Conservation (phyloP, 306 rosid genomes). For the Casuarina equisetifolia region DNA sequence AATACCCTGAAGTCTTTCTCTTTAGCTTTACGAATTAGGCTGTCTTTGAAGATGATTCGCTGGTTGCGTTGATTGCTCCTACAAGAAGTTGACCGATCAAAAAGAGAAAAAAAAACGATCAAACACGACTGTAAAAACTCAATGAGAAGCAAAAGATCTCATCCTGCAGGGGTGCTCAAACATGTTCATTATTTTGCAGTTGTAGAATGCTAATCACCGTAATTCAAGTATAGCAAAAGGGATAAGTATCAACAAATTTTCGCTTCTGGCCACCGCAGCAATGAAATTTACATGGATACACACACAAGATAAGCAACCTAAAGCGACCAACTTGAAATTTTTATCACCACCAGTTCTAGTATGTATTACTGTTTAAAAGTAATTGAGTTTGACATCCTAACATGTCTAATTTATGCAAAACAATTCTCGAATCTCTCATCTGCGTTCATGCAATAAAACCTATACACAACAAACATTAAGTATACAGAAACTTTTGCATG, state of each 20-base stretch:
- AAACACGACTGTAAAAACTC: background rate
- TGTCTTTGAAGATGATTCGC: background rate
- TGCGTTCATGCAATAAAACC: background rate
- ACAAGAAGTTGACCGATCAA: background rate
- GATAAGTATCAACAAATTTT: background rate
- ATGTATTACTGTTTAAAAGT: background rate
- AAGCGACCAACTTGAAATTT: background rate
- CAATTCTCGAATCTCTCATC: background rate
- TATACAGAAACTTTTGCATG: too few relatives aligned
- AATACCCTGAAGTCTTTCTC: constrained; percentile 1
- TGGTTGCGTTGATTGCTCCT: background rate
- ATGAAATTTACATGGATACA: background rate
- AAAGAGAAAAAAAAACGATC: background rate
- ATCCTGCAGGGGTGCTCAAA: background rate
- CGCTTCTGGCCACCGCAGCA: background rate
- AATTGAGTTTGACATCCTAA: background rate
- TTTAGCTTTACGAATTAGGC: background rate
- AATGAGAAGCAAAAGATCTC: background rate
- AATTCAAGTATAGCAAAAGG: background rate
- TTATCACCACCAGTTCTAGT: background rate
- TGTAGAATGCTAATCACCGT: background rate
- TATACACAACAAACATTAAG: too few relatives aligned
- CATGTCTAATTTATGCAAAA: background rate
- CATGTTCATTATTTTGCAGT: background rate
- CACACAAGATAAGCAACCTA: background rate